Evolutionary conservation across 108 stramenopile species (phyloP).

Genomic region (Skeletonema marinoi): DNA sequence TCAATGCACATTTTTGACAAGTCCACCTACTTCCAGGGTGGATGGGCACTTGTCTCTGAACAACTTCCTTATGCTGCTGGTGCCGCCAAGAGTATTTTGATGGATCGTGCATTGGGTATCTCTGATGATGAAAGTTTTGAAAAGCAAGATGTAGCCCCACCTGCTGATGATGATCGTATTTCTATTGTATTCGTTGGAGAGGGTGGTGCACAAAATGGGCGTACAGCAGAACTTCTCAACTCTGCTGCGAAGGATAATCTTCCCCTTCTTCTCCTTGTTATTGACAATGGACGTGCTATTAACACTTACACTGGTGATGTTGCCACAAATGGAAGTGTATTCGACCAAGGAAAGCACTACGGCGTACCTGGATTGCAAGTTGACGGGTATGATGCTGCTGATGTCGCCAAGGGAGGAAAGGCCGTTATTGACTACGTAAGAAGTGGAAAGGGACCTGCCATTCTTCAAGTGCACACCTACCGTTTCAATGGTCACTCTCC

Average conservation of each 20-base stretch:
- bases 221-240: slow-evolving; percentile 95
- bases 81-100: slow-evolving; percentile 93
- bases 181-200: slow-evolving; percentile 96
- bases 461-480: slow-evolving; percentile 97
- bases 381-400: slow-evolving; percentile 89
- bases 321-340: slow-evolving; percentile 92
- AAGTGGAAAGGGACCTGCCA: slow-evolving; percentile 91
- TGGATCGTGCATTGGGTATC: slow-evolving; percentile 89
- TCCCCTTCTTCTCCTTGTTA: slow-evolving; percentile 91
- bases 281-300: slow-evolving; percentile 99
- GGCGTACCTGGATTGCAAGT: slow-evolving; percentile 94
- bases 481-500: slow-evolving; percentile 98
- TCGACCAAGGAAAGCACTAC: slow-evolving; percentile 93
- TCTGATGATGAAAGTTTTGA: slow-evolving; percentile 81
- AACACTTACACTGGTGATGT: slow-evolving; percentile 98
- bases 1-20: slow-evolving; percentile 99
- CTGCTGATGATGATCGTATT: slow-evolving; percentile 90
- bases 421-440: slow-evolving; percentile 97
- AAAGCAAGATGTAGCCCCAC: slow-evolving; percentile 83
- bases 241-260: slow-evolving; percentile 97
- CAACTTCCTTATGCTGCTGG: slow-evolving; percentile 97
- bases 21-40: slow-evolving; percentile 93
- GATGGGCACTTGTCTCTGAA: slow-evolving; percentile 97
- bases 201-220: slow-evolving; percentile 96
- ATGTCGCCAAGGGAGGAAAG: slow-evolving; percentile 95